These are phyloP conservation scores for Carex pumila DNA, from an alignment of 176 grass and related monocot species.

Conservation along the genomic window DNA sequence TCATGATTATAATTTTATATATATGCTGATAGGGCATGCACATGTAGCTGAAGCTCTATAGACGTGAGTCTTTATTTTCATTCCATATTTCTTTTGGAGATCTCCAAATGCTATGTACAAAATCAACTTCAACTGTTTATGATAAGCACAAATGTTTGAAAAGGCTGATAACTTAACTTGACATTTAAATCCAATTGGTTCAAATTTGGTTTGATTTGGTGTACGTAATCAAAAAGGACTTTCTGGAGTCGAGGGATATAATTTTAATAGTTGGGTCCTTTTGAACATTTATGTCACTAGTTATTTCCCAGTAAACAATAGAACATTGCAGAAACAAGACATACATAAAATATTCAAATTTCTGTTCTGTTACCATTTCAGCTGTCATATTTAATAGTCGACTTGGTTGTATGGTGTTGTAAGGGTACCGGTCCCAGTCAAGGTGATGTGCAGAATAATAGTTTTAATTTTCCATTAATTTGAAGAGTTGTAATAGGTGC, in stretches of 20 bases:
- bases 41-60: constrained; percentile 96
- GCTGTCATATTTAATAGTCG: constrained; percentile 90
- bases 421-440: too few species aligned
- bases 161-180: too few species aligned
- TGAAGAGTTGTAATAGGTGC: too few species aligned
- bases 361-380: constrained; percentile 36
- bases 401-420: constrained; percentile 77
- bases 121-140: neutral
- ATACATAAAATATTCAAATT: constrained; percentile 19
- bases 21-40: constrained; percentile 59
- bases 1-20: constrained; percentile 16
- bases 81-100: neutral
- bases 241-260: too few species aligned
- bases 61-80: constrained; percentile 8
- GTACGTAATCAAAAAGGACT: too few species aligned
- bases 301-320: neutral
- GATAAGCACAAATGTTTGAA: neutral
- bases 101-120: neutral
- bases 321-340: neutral
- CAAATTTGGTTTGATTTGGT: too few species aligned
- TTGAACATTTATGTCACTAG: neutral
- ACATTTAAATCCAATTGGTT: too few species aligned
- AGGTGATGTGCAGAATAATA: too few species aligned
- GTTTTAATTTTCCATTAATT: too few species aligned
- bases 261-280: neutral